Evolutionary conservation across 1,284 basidiomycete genomes (phyloP).

Genomic region (Caloboletus firmus): DNA sequence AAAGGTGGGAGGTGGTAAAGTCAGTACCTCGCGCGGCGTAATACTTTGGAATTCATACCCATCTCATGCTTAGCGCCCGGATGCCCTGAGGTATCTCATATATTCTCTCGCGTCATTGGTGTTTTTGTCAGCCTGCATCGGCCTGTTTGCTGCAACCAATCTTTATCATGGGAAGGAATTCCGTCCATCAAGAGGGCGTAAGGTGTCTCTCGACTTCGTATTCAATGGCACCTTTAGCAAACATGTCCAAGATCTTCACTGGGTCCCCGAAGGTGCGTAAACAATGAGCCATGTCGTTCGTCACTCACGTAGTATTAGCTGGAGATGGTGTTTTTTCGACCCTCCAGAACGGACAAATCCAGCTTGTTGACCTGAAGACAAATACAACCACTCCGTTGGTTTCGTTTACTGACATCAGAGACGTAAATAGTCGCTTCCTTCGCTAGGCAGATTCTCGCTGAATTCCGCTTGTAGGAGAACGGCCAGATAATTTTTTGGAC

Average conservation of each 20-base stretch:
- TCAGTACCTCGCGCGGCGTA: conserved; percentile 19
- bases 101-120: conserved; percentile 51
- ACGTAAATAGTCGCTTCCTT: conserved; percentile 47
- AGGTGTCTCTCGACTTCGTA: conserved; percentile 83
- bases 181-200: conserved; percentile 55
- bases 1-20: conserved; percentile 39
- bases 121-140: conserved; percentile 58
- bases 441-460: neutral
- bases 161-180: conserved; percentile 57
- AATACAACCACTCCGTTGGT: conserved; percentile 69
- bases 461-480: conserved; percentile 45
- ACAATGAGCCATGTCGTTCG: neutral
- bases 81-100: conserved; percentile 55
- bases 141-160: conserved; percentile 63
- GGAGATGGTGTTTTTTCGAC: conserved; percentile 89
- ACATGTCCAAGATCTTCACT: conserved; percentile 53
- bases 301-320: conserved; percentile 47
- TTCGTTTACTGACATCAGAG: conserved; percentile 54
- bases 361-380: conserved; percentile 76
- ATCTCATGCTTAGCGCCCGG: conserved; percentile 38
- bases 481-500: conserved; percentile 54
- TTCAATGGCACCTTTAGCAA: conserved; percentile 84
- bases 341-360: conserved; percentile 59
- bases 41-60: conserved; percentile 5
- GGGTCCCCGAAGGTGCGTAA: conserved; percentile 83